Evolutionary conservation across 441 rosid species (phyloP), one percentile per base, ranked within the genome.

Genomic region (Omphalea diandra): DNA sequence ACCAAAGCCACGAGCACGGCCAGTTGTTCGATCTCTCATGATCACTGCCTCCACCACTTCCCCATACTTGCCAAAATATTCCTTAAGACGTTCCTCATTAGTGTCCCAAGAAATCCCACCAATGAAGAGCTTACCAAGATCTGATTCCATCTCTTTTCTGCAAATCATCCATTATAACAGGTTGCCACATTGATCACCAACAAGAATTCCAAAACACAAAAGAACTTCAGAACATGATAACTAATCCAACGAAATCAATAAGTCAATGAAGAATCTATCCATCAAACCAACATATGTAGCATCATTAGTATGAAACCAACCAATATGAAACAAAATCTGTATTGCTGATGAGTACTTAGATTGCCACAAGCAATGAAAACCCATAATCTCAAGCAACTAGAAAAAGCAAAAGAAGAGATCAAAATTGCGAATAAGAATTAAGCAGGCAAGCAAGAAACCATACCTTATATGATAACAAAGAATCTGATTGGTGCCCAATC

Each of bases 91-190:
- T 59, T 89, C 98, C 80, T 93, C 97, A 82, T 90, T 81, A 68
- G 98, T 89, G 82, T 91, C 98, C 98, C 98, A 93, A 18, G 98
- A 93, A 76, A 93, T 91, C 65, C 98, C 98, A 66, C 98, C 98
- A 53, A 94, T 85, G 83, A 94, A 94, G 70, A 94, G 84, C 85
- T 93, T 93, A 40, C 97, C 97, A 86, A 77, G 83, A 77, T 88
- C 96, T 33, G 97, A 85, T 83, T 86, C 90, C 97, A 91, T 94
- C 81, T 82, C 83, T 77, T 80, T 72, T 64, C 88, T 85, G 58
- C 79, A 75, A 50, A 81, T 52, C 70, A 78, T 58, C 74, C 74
- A 71, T 65, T 43, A 47, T 73, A 80, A 38, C 58, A 79, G 78
- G 77, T 68, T 60, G 57, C 35, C 72, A 64, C 78, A 77, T 82